phyloP scores from a whole-genome alignment of 2,329 filamentous ascomycete species.

The Malbranchea cinnamomea region DNA sequence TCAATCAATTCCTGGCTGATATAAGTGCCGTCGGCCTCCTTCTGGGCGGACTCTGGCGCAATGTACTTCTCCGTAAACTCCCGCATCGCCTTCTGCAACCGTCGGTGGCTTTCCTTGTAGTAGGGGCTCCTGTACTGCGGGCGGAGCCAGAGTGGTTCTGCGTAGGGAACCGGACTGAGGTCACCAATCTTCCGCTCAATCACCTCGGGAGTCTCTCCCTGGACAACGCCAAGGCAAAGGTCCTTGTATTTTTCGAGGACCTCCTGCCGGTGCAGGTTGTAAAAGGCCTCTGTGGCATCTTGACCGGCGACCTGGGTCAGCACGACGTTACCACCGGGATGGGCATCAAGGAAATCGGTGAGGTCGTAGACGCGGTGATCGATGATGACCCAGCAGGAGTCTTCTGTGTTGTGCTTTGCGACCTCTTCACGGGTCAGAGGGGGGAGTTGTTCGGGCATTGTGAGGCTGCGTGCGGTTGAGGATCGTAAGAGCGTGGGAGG shows the following conservation, averaged over 20 bases:
- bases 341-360: slow-evolving; percentile 69
- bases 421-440: slow-evolving; percentile 49
- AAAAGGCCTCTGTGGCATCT: slow-evolving; percentile 71
- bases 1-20: slow-evolving; percentile 60
- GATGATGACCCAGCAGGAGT: slow-evolving; percentile 70
- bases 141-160: slow-evolving; percentile 59
- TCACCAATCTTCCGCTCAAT: slow-evolving; percentile 55
- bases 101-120: slow-evolving; percentile 47
- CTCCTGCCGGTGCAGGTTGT: slow-evolving; percentile 84
- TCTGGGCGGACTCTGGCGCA: slow-evolving; percentile 43
- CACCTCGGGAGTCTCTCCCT: slow-evolving; percentile 61
- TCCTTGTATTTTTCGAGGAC: slow-evolving; percentile 66
- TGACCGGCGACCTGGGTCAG: slow-evolving; percentile 65
- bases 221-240: slow-evolving; percentile 60
- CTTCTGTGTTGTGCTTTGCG: slow-evolving; percentile 58
- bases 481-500: too few relatives aligned
- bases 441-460: too few relatives aligned
- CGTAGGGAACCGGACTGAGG: slow-evolving; percentile 65
- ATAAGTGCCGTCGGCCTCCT: slow-evolving; percentile 48
- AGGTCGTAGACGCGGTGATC: slow-evolving; percentile 80
- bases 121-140: slow-evolving; percentile 34
- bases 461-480: too few relatives aligned
- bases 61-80: slow-evolving; percentile 44
- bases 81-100: slow-evolving; percentile 41
- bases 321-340: slow-evolving; percentile 69